Evolutionary conservation across 495 filamentous ascomycete species (phyloP).

Genomic region (Penicillium bovifimosum): DNA sequence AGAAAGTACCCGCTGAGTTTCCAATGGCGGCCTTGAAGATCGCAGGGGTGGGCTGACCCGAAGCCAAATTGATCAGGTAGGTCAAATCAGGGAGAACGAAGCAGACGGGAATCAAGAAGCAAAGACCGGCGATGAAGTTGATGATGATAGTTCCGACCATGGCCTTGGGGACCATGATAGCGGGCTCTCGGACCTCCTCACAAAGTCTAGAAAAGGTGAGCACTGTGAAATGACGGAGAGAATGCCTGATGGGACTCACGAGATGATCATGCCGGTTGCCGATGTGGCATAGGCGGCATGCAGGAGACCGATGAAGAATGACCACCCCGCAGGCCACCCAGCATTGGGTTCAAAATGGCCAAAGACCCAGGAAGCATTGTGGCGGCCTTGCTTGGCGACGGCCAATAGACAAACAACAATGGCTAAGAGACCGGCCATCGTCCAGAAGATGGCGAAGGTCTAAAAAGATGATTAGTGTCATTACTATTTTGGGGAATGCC

Average conservation of each 20-base stretch:
- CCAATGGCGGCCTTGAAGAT: conserved; percentile 21
- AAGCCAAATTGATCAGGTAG: conserved; percentile 50
- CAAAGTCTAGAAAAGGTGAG: conserved; percentile 40
- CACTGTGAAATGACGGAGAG: not conserved
- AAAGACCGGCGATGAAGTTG: conserved; percentile 57
- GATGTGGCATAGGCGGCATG: conserved; percentile 52
- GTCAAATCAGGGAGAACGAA: conserved; percentile 54
- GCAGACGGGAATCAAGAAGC: conserved; percentile 56
- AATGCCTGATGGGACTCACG: conserved; percentile 10
- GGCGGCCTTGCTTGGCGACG: conserved; percentile 43
- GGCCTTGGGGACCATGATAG: conserved; percentile 56
- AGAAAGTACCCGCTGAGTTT: conserved; percentile 51
- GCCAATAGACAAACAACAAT: conserved; percentile 50
- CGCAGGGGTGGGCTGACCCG: conserved; percentile 34
- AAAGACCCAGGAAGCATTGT: conserved; percentile 51
- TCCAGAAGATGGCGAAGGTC: conserved; percentile 59
- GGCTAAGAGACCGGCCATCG: conserved; percentile 47
- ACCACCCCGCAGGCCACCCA: conserved; percentile 54
- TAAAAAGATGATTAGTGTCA: conserved; percentile 43
- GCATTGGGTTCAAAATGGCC: conserved; percentile 46
- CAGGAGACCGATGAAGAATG: conserved; percentile 52
- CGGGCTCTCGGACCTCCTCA: conserved; percentile 58
- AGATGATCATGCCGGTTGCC: conserved; percentile 44
- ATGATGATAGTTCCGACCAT: conserved; percentile 62
- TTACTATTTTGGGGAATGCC: conserved; percentile 26